Conservation (phyloP, 2,329 filamentous ascomycete species). For the Colletotrichum theobromicola region DNA sequence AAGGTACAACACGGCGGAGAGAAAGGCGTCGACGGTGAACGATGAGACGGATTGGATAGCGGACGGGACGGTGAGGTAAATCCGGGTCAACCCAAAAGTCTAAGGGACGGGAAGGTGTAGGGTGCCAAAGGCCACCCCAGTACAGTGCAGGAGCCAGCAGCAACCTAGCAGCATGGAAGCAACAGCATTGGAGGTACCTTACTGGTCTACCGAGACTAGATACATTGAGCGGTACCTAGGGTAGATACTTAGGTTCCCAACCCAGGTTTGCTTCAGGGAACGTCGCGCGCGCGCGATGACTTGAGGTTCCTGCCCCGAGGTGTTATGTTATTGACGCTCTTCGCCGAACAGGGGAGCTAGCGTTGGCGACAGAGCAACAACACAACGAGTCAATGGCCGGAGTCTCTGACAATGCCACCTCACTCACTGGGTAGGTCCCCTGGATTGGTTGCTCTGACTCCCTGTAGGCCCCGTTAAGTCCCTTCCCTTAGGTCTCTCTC, state of each 20-base stretch:
- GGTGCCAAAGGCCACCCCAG: neutral
- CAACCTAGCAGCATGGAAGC: neutral
- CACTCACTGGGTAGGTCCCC: neutral
- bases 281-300: neutral
- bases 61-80: neutral
- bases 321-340: neutral
- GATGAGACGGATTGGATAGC: neutral
- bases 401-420: neutral
- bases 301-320: neutral
- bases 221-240: too few species aligned
- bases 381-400: neutral
- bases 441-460: neutral
- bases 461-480: neutral
- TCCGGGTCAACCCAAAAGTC: neutral
- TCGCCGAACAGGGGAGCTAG: neutral
- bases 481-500: neutral
- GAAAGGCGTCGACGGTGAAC: neutral
- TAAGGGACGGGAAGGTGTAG: neutral
- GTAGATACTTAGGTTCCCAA: too few species aligned
- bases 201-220: too few species aligned
- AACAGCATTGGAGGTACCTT: neutral
- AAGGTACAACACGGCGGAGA: neutral
- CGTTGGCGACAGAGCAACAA: conserved; percentile 18
- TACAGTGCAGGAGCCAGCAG: neutral
- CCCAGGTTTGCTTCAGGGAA: neutral